phyloP scores from a whole-genome alignment of 164 flowering plant species.

The Stephania japonica region DNA sequence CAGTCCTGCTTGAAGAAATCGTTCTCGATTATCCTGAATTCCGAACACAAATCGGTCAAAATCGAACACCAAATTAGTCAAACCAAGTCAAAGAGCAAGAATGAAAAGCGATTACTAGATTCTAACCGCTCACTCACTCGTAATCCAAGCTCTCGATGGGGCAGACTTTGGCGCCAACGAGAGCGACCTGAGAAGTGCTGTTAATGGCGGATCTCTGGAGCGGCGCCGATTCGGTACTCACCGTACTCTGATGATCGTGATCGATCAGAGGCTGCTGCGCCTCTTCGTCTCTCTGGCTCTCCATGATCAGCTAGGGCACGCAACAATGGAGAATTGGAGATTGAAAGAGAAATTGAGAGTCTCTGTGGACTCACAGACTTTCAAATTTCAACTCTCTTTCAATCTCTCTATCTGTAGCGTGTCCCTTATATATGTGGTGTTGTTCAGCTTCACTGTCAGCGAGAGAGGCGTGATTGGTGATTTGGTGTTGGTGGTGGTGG shows the following conservation, averaged over 20 bases:
- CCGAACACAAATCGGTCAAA: neutral
- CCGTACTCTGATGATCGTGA: neutral
- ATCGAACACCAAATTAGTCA: neutral
- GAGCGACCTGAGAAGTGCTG: conserved; percentile 69
- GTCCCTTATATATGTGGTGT: too few relatives aligned
- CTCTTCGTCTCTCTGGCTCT: neutral
- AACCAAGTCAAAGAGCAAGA: neutral
- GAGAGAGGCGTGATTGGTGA: too few relatives aligned
- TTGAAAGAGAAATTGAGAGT: too few relatives aligned
- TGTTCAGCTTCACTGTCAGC: too few relatives aligned
- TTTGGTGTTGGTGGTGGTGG: too few relatives aligned
- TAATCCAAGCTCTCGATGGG: conserved; percentile 91
- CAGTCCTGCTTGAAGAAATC: conserved; percentile 84
- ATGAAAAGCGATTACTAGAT: neutral
- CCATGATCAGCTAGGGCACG: neutral
- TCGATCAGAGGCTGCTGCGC: neutral
- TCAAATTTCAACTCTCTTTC: too few relatives aligned
- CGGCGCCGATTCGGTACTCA: neutral
- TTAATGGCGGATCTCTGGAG: conserved; percentile 35
- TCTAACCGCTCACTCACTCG: conserved; percentile 42
- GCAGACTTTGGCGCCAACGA: conserved; percentile 65
- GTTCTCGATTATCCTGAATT: conserved; percentile 63
- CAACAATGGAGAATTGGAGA: too few relatives aligned
- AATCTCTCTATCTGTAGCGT: too few relatives aligned
- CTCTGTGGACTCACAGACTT: too few relatives aligned